Conservation (phyloP, 768 basidiomycete species). For the Ramaria sp. region DNA sequence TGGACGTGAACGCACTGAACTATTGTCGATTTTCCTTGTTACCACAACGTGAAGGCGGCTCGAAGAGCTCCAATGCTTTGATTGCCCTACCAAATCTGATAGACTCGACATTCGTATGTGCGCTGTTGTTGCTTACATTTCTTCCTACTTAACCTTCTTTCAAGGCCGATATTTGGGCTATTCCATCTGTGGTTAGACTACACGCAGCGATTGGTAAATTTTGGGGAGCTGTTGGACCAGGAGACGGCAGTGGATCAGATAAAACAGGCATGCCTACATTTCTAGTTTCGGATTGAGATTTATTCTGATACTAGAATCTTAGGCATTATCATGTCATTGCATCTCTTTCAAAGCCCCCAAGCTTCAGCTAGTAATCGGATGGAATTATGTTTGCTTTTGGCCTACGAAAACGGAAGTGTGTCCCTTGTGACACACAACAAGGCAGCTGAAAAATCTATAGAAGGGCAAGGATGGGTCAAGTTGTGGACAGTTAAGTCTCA, state of each 20-base stretch:
- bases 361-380: conserved; percentile 12
- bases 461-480: conserved; percentile 63
- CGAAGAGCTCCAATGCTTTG: conserved; percentile 29
- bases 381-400: conserved; percentile 54
- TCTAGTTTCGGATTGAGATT: background rate
- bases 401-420: conserved; percentile 87
- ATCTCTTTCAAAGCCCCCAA: conserved; percentile 32
- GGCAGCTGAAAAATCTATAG: conserved; percentile 37
- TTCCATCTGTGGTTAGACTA: conserved; percentile 56
- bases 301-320: background rate
- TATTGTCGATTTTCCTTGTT: conserved; percentile 84
- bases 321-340: conserved; percentile 89
- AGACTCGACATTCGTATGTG: conserved; percentile 69
- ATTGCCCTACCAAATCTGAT: conserved; percentile 81
- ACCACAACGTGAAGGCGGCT: conserved; percentile 10
- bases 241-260: conserved; percentile 39
- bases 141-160: background rate
- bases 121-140: background rate
- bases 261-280: conserved; percentile 37
- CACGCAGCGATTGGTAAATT: conserved; percentile 79
- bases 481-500: conserved; percentile 61
- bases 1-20: conserved; percentile 90
- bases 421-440: conserved; percentile 44
- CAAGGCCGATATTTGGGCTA: conserved; percentile 80
- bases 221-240: conserved; percentile 18